phyloP scores from a whole-genome alignment of 1,284 basidiomycete genomes.

The Irpex rosettiformis region DNA sequence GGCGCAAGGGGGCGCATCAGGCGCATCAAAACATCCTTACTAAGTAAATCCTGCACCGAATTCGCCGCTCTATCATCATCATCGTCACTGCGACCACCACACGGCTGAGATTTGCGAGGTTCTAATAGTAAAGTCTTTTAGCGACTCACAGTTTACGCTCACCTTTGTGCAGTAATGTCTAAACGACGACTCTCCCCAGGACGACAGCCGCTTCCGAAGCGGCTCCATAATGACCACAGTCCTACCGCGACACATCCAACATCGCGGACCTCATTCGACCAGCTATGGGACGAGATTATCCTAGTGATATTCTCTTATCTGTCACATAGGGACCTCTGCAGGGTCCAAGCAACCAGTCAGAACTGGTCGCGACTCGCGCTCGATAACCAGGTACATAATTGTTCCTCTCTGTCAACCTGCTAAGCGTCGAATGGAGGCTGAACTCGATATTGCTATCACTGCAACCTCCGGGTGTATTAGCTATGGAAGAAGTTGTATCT shows the following conservation, averaged over 20 bases:
- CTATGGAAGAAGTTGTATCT: conserved; percentile 60
- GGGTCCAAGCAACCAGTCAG: conserved; percentile 55
- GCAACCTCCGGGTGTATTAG: conserved; percentile 28
- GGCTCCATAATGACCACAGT: conserved; percentile 35
- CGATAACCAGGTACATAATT: conserved; percentile 50
- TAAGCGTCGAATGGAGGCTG: conserved; percentile 14
- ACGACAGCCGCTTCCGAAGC: conserved; percentile 55
- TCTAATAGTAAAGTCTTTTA: neutral
- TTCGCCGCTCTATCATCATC: too few relatives aligned
- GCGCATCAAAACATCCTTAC: neutral
- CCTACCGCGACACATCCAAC: conserved; percentile 2
- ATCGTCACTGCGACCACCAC: neutral
- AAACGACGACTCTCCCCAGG: conserved; percentile 52
- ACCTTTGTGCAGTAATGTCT: conserved; percentile 35
- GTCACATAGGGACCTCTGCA: conserved; percentile 62
- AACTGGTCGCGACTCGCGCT: conserved; percentile 64
- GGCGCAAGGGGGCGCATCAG: neutral
- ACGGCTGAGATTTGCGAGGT: neutral
- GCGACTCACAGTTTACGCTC: too few relatives aligned
- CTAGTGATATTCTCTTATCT: conserved; percentile 71
- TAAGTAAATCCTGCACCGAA: too few relatives aligned
- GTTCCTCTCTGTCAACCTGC: conserved; percentile 5
- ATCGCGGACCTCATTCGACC: conserved; percentile 43
- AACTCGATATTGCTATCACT: conserved; percentile 12
- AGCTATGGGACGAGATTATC: conserved; percentile 72